These are phyloP conservation scores for Cladosporium austrohemisphaericum DNA, from an alignment of 2,329 filamentous ascomycete species.

Conservation along the genomic window DNA sequence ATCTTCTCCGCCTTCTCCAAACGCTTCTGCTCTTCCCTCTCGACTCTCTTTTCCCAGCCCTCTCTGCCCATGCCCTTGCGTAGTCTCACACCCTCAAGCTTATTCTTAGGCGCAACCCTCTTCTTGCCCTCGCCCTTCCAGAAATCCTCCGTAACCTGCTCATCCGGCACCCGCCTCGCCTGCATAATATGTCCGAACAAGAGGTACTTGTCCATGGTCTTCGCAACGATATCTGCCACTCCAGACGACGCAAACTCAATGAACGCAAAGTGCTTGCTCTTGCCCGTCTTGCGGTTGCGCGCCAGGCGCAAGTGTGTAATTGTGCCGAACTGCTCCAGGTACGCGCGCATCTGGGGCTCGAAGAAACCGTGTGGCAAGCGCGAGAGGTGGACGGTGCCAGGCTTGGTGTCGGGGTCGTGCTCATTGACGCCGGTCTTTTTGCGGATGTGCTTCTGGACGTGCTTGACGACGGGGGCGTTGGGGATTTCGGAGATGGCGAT, in stretches of 20 bases:
- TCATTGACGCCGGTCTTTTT: conserved; percentile 41
- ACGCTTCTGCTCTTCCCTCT: conserved; percentile 68
- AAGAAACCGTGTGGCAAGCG: conserved; percentile 95
- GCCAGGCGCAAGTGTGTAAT: conserved; percentile 78
- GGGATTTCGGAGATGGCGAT: conserved; percentile 84
- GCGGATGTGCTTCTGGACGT: conserved; percentile 39
- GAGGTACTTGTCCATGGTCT: conserved; percentile 97
- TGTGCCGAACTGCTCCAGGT: conserved; percentile 88
- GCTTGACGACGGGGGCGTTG: conserved; percentile 40
- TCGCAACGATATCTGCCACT: conserved; percentile 85
- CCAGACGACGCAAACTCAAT: conserved; percentile 76
- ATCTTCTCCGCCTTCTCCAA: conserved; percentile 68
- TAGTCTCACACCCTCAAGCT: conserved; percentile 73
- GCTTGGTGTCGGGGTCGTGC: conserved; percentile 50
- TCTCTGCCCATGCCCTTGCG: conserved; percentile 69
- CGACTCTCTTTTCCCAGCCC: conserved; percentile 73
- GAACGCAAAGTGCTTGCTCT: conserved; percentile 91
- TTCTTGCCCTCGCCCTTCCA: conserved; percentile 89
- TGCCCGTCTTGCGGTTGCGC: conserved; percentile 86
- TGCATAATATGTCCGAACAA: conserved; percentile 92
- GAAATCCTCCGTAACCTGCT: conserved; percentile 73
- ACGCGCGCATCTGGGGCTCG: conserved; percentile 89
- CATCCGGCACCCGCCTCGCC: conserved; percentile 72
- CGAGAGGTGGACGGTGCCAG: conserved; percentile 84
- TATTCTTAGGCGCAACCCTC: conserved; percentile 81